Percentiles rank a stretch among this genome's conserved stretches.
Conservation (phyloP, 257 asterid species). For the Solanum chilense region DNA sequence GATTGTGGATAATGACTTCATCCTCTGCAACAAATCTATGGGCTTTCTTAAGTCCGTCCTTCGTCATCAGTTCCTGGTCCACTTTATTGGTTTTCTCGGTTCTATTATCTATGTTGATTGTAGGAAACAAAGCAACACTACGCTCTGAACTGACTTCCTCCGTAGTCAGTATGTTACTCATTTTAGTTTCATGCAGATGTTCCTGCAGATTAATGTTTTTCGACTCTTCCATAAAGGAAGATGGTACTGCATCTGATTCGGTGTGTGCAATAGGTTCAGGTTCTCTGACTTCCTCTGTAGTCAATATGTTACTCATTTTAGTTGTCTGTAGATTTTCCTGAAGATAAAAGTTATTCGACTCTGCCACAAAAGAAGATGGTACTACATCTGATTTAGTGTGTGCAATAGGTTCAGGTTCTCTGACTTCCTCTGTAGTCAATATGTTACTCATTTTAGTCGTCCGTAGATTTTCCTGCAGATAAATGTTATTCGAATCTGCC, state of each 20-base stretch:
- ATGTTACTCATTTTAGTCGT: conserved; percentile 19
- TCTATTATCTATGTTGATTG: conserved; percentile 16
- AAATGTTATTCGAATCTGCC: conserved; percentile 22
- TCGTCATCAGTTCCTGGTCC: conserved; percentile 18
- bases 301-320: conserved; percentile 18
- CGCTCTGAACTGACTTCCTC: conserved; percentile 18
- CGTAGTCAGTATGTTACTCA: conserved; percentile 17
- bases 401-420: conserved; percentile 16
- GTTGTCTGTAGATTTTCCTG: conserved; percentile 16
- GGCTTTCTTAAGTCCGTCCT: conserved; percentile 5
- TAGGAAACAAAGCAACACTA: conserved; percentile 17
- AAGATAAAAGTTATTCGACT: conserved; percentile 22
- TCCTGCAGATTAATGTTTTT: conserved; percentile 21
- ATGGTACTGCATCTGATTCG: conserved; percentile 13
- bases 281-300: conserved; percentile 15
- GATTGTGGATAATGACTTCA: conserved; percentile 15
- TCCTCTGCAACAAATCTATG: conserved; percentile 20
- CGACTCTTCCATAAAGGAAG: conserved; percentile 13
- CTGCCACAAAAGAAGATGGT: conserved; percentile 13
- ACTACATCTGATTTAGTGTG: conserved; percentile 11
- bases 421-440: conserved; percentile 11
- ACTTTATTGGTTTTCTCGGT: conserved; percentile 15
- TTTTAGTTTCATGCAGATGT: conserved; percentile 18
- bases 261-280: conserved; percentile 14
- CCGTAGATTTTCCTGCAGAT: conserved; percentile 18